A percentile compares a stretch with the other conserved stretches of the same genome.
These are phyloP conservation scores for Tricholoma sp. DNA, from an alignment of 768 basidiomycete genomes.

Conservation along the genomic window DNA sequence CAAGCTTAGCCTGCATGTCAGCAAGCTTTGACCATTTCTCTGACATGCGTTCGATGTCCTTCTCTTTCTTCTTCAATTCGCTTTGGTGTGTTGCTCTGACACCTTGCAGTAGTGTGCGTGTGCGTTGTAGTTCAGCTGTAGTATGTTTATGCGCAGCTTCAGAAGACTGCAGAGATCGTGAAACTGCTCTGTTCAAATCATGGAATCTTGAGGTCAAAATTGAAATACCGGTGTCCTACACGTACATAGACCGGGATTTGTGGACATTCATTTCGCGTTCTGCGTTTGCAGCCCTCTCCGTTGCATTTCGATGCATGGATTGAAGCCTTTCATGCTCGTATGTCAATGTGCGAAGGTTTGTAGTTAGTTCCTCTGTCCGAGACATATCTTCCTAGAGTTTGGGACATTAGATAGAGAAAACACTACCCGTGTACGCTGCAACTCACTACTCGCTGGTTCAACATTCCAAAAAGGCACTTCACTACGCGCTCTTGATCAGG, in stretches of 20 bases:
- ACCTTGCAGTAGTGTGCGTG: constrained; percentile 62
- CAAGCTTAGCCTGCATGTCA: constrained; percentile 62
- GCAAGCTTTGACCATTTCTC: constrained; percentile 73
- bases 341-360: constrained; percentile 68
- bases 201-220: not conserved
- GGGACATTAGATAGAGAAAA: not conserved
- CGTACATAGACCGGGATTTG: constrained; percentile 70
- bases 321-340: constrained; percentile 79
- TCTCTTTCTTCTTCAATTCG: constrained; percentile 79
- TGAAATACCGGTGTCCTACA: constrained; percentile 9
- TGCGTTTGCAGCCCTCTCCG: constrained; percentile 61
- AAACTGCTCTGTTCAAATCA: constrained; percentile 37
- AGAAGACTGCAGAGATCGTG: constrained; percentile 49
- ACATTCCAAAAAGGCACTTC: constrained; percentile 73
- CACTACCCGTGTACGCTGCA: not conserved
- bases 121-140: constrained; percentile 62
- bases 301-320: constrained; percentile 55
- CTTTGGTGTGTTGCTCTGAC: constrained; percentile 62
- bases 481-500: constrained; percentile 52
- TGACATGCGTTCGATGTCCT: constrained; percentile 67
- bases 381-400: constrained; percentile 60
- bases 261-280: constrained; percentile 75
- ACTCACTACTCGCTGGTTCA: constrained; percentile 75
- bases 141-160: constrained; percentile 72
- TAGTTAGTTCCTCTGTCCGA: constrained; percentile 69